These are phyloP conservation scores for Paramyrothecium sp. DNA, from an alignment of 2,329 filamentous ascomycete species.

Conservation along the genomic window DNA sequence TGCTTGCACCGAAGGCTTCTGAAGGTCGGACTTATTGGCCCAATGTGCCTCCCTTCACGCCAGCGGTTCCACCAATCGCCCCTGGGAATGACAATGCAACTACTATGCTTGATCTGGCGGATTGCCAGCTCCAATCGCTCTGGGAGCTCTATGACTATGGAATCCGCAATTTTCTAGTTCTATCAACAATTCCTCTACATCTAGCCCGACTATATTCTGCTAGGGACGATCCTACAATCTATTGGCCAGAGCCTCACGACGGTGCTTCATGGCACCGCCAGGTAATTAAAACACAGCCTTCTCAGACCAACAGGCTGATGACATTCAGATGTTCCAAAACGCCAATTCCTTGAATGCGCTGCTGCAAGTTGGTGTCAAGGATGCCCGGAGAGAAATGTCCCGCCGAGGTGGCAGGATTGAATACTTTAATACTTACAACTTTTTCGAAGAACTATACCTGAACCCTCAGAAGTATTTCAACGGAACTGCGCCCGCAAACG, in stretches of 20 bases:
- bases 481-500: neutral
- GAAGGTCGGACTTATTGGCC: neutral
- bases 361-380: neutral
- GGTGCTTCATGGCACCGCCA: slow-evolving; percentile 1
- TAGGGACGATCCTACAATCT: neutral
- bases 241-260: neutral
- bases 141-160: neutral
- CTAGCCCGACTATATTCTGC: neutral
- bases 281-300: neutral
- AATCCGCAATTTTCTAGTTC: neutral
- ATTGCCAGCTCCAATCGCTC: neutral
- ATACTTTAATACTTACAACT: neutral
- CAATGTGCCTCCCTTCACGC: neutral
- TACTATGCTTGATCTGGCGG: neutral
- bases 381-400: neutral
- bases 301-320: neutral
- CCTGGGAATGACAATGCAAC: neutral
- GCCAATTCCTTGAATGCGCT: neutral
- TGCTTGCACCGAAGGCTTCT: neutral
- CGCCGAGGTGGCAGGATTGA: neutral
- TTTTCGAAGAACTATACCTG: neutral
- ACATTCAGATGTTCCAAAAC: neutral
- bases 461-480: neutral
- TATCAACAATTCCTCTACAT: neutral
- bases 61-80: neutral